Evolutionary conservation across 208 protist genomes (phyloP).

Genomic region (Trypanosoma caninum): DNA sequence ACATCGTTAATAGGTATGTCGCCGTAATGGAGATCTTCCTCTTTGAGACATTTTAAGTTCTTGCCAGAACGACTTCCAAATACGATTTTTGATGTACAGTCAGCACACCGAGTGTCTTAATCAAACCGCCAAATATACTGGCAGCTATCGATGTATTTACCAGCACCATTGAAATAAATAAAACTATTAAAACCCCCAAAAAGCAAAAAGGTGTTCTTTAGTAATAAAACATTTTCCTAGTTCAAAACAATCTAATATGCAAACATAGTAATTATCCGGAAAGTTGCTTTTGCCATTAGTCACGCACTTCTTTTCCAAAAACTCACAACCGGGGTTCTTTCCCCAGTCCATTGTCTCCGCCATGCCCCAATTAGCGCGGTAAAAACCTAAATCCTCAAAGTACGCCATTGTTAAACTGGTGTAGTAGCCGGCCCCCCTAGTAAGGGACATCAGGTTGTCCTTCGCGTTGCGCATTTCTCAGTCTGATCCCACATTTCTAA

Average conservation of each 20-base stretch:
- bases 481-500: constrained; percentile 24
- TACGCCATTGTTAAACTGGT: constrained; percentile 31
- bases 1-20: constrained; percentile 8
- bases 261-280: constrained; percentile 14
- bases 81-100: constrained; percentile 5
- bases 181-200: constrained; percentile 19
- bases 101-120: constrained; percentile 19
- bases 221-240: constrained; percentile 28
- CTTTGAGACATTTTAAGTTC: constrained; percentile 21
- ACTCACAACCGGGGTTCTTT: constrained; percentile 20
- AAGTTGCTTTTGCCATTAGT: constrained; percentile 15
- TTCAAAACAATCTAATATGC: constrained; percentile 24
- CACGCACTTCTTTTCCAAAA: constrained; percentile 27
- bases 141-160: too few species aligned
- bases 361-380: constrained; percentile 23
- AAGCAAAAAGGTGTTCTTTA: constrained; percentile 22
- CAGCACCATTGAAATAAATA: constrained; percentile 57
- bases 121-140: constrained; percentile 23
- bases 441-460: constrained; percentile 32
- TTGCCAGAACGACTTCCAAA: constrained; percentile 22
- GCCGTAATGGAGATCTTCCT: not conserved
- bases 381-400: constrained; percentile 35
- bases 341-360: constrained; percentile 33
- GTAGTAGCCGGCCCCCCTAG: constrained; percentile 18
- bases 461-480: constrained; percentile 33